Evolutionary conservation across 345 rosid genomes (phyloP).

Genomic region (Rubroshorea leprosula): DNA sequence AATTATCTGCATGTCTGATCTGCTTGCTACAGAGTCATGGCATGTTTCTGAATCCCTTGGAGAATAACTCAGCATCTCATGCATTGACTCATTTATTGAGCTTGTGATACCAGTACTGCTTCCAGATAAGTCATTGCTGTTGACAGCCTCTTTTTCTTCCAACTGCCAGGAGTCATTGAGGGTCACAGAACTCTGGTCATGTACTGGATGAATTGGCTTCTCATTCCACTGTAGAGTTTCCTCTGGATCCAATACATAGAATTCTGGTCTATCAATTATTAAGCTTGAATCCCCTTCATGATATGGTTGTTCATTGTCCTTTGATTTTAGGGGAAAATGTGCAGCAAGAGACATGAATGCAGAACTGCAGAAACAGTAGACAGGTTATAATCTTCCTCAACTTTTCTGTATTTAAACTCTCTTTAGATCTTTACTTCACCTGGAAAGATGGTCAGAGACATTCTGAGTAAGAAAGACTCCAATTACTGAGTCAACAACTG

Average conservation of each 20-base stretch:
- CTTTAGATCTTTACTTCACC: conserved; percentile 35
- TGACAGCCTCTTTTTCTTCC: conserved; percentile 46
- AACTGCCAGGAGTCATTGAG: conserved; percentile 25
- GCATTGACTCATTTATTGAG: conserved; percentile 31
- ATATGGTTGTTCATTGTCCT: conserved; percentile 18
- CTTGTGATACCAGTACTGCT: conserved; percentile 30
- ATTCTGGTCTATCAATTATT: conserved; percentile 31
- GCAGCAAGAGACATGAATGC: conserved; percentile 93
- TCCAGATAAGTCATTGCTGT: conserved; percentile 39
- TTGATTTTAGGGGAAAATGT: conserved; percentile 42
- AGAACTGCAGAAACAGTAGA: conserved; percentile 47
- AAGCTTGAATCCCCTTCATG: conserved; percentile 36
- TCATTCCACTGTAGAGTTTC: conserved; percentile 38
- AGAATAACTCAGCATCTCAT: conserved; percentile 22
- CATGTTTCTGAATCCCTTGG: conserved; percentile 21
- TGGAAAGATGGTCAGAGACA: conserved; percentile 92
- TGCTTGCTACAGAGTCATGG: conserved; percentile 21
- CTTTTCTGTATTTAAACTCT: conserved; percentile 6
- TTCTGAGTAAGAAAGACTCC: conserved; percentile 98
- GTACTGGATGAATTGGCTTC: conserved; percentile 29
- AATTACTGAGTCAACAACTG: conserved; percentile 90
- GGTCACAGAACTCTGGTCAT: conserved; percentile 42
- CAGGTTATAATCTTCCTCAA: conserved; percentile 15
- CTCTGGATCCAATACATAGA: conserved; percentile 42
- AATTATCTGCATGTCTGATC: conserved; percentile 26